These are phyloP conservation scores for Neotropicomus parvogracilis DNA, from an alignment of 1,284 basidiomycete genomes.

Conservation along the genomic window DNA sequence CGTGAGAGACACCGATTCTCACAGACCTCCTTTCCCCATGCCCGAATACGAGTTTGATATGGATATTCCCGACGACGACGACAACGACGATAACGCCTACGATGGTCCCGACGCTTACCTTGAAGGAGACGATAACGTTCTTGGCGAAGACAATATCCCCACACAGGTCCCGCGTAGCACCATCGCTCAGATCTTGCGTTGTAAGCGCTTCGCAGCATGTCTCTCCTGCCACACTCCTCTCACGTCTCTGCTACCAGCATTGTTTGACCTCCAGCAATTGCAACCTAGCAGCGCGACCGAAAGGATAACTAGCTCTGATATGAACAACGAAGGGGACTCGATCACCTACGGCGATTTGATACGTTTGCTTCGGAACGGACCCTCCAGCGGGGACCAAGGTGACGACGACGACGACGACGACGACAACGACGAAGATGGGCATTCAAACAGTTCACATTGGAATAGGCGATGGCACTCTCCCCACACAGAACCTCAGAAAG, in stretches of 20 bases:
- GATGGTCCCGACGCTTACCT: constrained; percentile 30
- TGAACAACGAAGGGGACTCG: constrained; percentile 23
- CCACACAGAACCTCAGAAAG: constrained; percentile 63
- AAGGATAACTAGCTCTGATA: constrained; percentile 31
- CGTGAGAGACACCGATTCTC: constrained; percentile 15
- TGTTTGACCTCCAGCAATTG: constrained; percentile 41
- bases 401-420: constrained; percentile 40
- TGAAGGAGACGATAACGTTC: constrained; percentile 29
- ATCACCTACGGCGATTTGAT: constrained; percentile 24
- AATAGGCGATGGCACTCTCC: constrained; percentile 42
- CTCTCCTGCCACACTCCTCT: neutral
- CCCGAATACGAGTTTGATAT: constrained; percentile 26
- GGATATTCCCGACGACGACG: constrained; percentile 29
- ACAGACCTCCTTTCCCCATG: constrained; percentile 18
- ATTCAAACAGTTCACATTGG: constrained; percentile 28
- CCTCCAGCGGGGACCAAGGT: constrained; percentile 19
- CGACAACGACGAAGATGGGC: constrained; percentile 35
- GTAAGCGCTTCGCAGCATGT: constrained; percentile 27
- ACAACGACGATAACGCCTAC: constrained; percentile 29
- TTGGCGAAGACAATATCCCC: constrained; percentile 23
- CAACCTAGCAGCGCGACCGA: constrained; percentile 16
- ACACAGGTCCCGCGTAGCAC: constrained; percentile 15
- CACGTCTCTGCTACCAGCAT: constrained; percentile 30
- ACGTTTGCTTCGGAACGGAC: constrained; percentile 17
- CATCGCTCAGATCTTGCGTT: constrained; percentile 35